phyloP scores from a whole-genome alignment of 352 stramenopile genomes.

The Phytophthora palmivora region DNA sequence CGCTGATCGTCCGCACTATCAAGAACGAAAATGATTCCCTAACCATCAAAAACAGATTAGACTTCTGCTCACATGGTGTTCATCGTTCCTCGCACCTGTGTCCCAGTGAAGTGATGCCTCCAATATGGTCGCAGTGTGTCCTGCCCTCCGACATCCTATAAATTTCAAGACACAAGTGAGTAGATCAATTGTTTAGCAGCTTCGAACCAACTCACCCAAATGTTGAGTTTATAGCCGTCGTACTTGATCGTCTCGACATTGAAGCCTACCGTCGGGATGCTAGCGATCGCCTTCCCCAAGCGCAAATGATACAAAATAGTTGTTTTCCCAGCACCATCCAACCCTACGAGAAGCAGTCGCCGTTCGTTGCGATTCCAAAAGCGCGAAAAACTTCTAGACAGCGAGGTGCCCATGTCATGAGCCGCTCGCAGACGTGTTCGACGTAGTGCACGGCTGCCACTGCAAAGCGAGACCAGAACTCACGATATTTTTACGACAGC shows the following conservation, averaged over 20 bases:
- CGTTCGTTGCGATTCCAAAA: conserved; percentile 85
- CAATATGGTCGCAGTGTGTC: conserved; percentile 84
- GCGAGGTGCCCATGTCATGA: conserved; percentile 73
- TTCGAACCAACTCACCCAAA: conserved; percentile 57
- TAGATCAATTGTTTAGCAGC: neutral
- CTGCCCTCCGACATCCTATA: conserved; percentile 82
- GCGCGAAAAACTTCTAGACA: conserved; percentile 71
- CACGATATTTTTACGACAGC: conserved; percentile 30
- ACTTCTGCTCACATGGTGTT: conserved; percentile 3
- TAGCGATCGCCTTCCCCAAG: conserved; percentile 78
- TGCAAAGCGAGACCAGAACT: neutral
- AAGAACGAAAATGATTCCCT: conserved; percentile 89
- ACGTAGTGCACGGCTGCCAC: conserved; percentile 1
- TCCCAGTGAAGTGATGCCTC: conserved; percentile 87
- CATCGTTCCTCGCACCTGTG: conserved; percentile 49
- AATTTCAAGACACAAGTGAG: conserved; percentile 6
- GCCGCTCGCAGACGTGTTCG: conserved; percentile 21
- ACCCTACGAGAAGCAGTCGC: conserved; percentile 73
- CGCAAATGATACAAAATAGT: conserved; percentile 86
- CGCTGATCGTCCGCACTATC: conserved; percentile 75
- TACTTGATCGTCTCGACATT: conserved; percentile 85
- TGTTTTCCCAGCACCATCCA: conserved; percentile 83
- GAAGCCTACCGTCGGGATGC: conserved; percentile 84
- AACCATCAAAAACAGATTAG: neutral
- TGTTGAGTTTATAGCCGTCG: conserved; percentile 77